Evolutionary conservation across 2,329 filamentous ascomycete genomes (phyloP).

Genomic region (Geosmithia putterillii): DNA sequence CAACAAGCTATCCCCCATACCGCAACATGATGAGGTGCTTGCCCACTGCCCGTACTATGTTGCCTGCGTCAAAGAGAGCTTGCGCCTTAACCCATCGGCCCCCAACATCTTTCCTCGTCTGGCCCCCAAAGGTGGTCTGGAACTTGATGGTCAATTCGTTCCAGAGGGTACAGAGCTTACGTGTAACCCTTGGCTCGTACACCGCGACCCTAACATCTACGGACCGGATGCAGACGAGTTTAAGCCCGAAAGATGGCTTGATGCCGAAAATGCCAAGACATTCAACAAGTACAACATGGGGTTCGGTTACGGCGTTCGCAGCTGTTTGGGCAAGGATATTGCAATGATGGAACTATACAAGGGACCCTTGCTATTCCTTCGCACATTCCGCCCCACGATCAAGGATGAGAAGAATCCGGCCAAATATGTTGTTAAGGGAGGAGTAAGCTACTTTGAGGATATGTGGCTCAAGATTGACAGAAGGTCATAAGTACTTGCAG

Average conservation of each 20-base stretch:
- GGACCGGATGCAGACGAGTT: constrained; percentile 29
- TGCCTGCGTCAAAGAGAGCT: constrained; percentile 35
- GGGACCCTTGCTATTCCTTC: constrained; percentile 26
- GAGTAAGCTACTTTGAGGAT: constrained; percentile 25
- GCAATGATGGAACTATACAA: constrained; percentile 42
- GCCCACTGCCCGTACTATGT: constrained; percentile 31
- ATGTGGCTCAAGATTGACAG: constrained; percentile 21
- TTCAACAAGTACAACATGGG: constrained; percentile 33
- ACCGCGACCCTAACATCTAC: constrained; percentile 26
- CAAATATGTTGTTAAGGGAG: constrained; percentile 25
- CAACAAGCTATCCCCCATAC: constrained; percentile 16
- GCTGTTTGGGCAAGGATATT: constrained; percentile 35
- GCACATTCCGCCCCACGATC: constrained; percentile 19
- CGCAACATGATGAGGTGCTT: constrained; percentile 28
- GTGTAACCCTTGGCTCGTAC: constrained; percentile 31
- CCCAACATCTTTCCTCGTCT: constrained; percentile 37
- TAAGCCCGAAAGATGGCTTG: constrained; percentile 36
- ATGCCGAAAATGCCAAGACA: constrained; percentile 22
- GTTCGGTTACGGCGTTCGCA: constrained; percentile 35
- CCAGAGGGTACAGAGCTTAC: constrained; percentile 28
- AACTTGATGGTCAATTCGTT: constrained; percentile 16
- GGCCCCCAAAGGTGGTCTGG: constrained; percentile 15
- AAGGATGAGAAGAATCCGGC: constrained; percentile 15
- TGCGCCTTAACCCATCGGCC: constrained; percentile 36
- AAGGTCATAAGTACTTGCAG: not conserved